These are phyloP conservation scores for Colletotrichum agaves DNA, from an alignment of 2,329 filamentous ascomycete genomes.

Conservation along the genomic window DNA sequence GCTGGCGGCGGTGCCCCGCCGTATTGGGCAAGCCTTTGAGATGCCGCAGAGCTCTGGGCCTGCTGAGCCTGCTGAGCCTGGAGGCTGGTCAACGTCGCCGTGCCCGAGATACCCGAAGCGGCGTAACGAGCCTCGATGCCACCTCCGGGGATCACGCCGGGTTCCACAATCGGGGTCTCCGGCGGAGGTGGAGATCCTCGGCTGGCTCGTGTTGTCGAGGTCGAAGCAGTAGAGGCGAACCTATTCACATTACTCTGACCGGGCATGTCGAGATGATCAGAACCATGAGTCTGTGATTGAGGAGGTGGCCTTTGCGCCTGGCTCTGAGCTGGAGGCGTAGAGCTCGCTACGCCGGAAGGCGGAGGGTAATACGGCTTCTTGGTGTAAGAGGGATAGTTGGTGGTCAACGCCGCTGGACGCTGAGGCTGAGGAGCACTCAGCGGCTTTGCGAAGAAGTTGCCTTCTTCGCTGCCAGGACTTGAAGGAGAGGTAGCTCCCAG, in stretches of 20 bases:
- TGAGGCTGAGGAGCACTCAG: conserved; percentile 58
- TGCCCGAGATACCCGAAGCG: conserved; percentile 88
- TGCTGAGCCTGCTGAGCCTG: conserved; percentile 67
- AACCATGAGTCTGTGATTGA: conserved; percentile 46
- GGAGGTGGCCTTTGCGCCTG: conserved; percentile 44
- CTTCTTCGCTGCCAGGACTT: conserved; percentile 79
- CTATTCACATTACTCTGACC: conserved; percentile 65
- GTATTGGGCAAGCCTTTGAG: conserved; percentile 85
- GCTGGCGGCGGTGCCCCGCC: conserved; percentile 59
- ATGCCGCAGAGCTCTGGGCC: conserved; percentile 78
- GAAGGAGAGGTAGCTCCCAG: conserved; percentile 77
- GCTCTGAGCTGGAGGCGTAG: conserved; percentile 38
- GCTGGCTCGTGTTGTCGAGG: conserved; percentile 90
- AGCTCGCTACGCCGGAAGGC: conserved; percentile 50
- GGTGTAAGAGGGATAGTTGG: conserved; percentile 61
- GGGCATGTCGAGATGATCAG: conserved; percentile 52
- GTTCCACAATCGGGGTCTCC: conserved; percentile 86
- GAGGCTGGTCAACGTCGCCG: conserved; percentile 82
- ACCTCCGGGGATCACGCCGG: conserved; percentile 75
- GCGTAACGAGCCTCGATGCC: conserved; percentile 94
- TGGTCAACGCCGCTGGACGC: conserved; percentile 52
- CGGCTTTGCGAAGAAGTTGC: conserved; percentile 81
- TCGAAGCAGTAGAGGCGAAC: conserved; percentile 86
- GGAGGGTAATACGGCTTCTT: conserved; percentile 71
- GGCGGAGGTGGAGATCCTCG: conserved; percentile 94